Evolutionary conservation across 208 protist genomes (phyloP).

Genomic region (Strigomonas galati): DNA sequence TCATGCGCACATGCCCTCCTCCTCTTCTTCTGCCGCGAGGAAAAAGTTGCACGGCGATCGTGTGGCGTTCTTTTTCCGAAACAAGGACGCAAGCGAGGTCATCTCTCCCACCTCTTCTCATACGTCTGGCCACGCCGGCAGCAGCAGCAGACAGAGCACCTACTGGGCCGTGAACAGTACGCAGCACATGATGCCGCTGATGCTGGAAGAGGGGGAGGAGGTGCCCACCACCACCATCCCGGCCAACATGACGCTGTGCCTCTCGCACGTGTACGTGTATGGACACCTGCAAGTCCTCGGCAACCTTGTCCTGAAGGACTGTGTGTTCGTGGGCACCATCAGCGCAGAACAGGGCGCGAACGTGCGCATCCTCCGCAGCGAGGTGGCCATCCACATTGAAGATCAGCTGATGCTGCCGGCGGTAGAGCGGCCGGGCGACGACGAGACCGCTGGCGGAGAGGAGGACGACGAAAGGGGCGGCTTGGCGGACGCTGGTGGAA

Average conservation of each 20-base stretch:
- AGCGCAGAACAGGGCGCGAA: conserved; percentile 36
- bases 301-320: conserved; percentile 43
- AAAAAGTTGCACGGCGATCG: too few species aligned
- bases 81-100: too few species aligned
- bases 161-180: neutral
- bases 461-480: too few species aligned
- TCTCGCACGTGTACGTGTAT: conserved; percentile 47
- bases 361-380: conserved; percentile 28
- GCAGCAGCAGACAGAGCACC: too few species aligned
- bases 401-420: conserved; percentile 23
- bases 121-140: too few species aligned
- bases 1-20: too few species aligned
- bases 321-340: conserved; percentile 54
- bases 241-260: conserved; percentile 31
- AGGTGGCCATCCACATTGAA: conserved; percentile 38
- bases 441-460: too few species aligned
- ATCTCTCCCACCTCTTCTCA: too few species aligned
- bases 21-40: too few species aligned
- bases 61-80: too few species aligned
- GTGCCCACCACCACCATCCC: conserved; percentile 30
- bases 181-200: too few species aligned
- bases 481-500: neutral
- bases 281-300: conserved; percentile 56
- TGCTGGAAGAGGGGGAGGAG: too few species aligned
- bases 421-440: neutral